Conservation (phyloP, 768 basidiomycete genomes). For the Infundibulicybe gibba region DNA sequence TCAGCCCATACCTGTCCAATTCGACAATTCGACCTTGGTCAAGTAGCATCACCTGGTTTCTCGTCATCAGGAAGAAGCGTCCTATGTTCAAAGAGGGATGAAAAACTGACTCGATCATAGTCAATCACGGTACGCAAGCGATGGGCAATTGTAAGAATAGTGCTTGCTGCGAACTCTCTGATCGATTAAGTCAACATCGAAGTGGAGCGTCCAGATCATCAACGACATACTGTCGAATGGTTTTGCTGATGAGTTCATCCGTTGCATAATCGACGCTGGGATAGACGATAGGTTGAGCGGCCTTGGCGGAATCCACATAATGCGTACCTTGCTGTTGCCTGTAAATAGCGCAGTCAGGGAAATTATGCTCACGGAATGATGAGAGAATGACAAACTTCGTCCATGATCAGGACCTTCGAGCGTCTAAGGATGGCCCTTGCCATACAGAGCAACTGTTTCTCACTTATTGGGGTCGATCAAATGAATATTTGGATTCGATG, state of each 20-base stretch:
- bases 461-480: slow-evolving; percentile 26
- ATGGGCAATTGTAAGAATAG: slow-evolving; percentile 82
- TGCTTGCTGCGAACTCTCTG: slow-evolving; percentile 78
- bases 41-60: slow-evolving; percentile 63
- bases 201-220: background rate
- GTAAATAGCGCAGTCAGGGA: slow-evolving; percentile 6
- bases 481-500: background rate
- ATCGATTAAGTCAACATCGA: background rate
- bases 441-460: slow-evolving; percentile 86
- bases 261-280: slow-evolving; percentile 85
- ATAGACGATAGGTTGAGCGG: background rate
- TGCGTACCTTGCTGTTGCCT: slow-evolving; percentile 68
- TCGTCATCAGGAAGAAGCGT: background rate
- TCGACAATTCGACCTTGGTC: slow-evolving; percentile 79
- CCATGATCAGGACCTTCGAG: slow-evolving; percentile 79
- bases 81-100: background rate
- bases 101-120: slow-evolving; percentile 67
- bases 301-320: background rate
- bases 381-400: slow-evolving; percentile 51
- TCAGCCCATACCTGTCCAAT: slow-evolving; percentile 49
- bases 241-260: slow-evolving; percentile 82
- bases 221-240: slow-evolving; percentile 66
- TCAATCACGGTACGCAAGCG: slow-evolving; percentile 78
- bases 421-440: slow-evolving; percentile 80
- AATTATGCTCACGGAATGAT: background rate